phyloP scores from a whole-genome alignment of 2,329 filamentous ascomycete species.

The Cadophora luteo-olivacea region DNA sequence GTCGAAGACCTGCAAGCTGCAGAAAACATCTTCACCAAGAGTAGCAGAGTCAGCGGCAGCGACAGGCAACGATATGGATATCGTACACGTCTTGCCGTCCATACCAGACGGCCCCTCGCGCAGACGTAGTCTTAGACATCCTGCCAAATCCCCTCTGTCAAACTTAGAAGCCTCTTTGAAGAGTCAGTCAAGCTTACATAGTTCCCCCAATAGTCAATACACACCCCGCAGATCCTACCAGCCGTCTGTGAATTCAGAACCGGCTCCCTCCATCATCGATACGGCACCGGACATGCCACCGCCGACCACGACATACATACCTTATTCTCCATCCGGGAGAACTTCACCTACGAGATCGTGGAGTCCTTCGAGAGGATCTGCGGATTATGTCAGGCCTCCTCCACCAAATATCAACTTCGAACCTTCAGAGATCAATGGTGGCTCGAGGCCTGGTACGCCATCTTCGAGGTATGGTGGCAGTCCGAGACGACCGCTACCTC shows the following conservation, averaged over 20 bases:
- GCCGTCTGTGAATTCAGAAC: slow-evolving; percentile 52
- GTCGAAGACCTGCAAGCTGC: slow-evolving; percentile 36
- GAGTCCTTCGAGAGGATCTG: slow-evolving; percentile 58
- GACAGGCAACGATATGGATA: slow-evolving; percentile 45
- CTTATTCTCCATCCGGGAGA: slow-evolving; percentile 57
- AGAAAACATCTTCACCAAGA: slow-evolving; percentile 5
- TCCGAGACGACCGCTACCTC: slow-evolving; percentile 84
- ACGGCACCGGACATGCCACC: slow-evolving; percentile 67
- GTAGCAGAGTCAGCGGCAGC: background rate
- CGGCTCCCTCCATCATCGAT: slow-evolving; percentile 58
- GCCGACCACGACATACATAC: slow-evolving; percentile 67
- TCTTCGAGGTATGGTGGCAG: slow-evolving; percentile 89
- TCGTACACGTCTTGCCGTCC: slow-evolving; percentile 52
- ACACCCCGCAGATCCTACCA: slow-evolving; percentile 54
- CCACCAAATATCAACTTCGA: slow-evolving; percentile 80
- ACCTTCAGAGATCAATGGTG: slow-evolving; percentile 86
- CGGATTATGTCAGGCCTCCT: slow-evolving; percentile 70
- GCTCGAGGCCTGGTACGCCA: slow-evolving; percentile 87
- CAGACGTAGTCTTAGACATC: slow-evolving; percentile 45
- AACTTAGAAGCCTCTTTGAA: slow-evolving; percentile 31
- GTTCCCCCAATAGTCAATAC: slow-evolving; percentile 37
- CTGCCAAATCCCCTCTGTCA: slow-evolving; percentile 47
- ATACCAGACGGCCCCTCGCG: slow-evolving; percentile 59
- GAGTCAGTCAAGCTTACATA: slow-evolving; percentile 39
- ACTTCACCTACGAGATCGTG: slow-evolving; percentile 64